Conservation (phyloP, 176 grass and related monocot genomes). For the Avena eriantha region DNA sequence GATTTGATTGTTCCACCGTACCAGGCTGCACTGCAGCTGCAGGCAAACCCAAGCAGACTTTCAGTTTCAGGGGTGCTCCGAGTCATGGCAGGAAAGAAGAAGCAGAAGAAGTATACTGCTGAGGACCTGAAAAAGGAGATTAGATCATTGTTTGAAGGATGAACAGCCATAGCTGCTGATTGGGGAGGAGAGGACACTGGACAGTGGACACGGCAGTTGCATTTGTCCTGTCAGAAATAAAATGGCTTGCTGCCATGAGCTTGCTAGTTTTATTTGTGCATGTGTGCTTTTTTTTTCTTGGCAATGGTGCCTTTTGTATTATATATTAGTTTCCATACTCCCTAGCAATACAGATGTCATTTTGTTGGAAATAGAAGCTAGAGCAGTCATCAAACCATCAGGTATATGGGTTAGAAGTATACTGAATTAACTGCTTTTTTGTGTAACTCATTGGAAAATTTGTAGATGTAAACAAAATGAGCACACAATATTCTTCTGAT, state of each 20-base stretch:
- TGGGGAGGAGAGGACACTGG: background rate
- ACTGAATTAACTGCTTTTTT: too few relatives aligned
- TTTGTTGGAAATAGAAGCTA: background rate
- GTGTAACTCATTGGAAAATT: background rate
- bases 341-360: background rate
- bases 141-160: background rate
- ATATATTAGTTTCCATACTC: background rate
- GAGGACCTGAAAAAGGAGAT: background rate
- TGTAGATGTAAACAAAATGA: background rate
- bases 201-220: background rate
- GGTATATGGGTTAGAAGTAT: background rate
- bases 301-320: background rate
- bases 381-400: background rate
- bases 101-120: background rate
- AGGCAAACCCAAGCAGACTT: background rate
- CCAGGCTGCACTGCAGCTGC: background rate
- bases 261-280: background rate
- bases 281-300: background rate
- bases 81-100: background rate
- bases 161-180: background rate
- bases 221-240: background rate
- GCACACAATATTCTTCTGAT: background rate
- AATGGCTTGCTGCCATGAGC: background rate
- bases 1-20: background rate
- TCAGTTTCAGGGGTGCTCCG: background rate